These are phyloP conservation scores for Scleroderma citrinum DNA, from an alignment of 768 basidiomycete species.

Conservation along the genomic window DNA sequence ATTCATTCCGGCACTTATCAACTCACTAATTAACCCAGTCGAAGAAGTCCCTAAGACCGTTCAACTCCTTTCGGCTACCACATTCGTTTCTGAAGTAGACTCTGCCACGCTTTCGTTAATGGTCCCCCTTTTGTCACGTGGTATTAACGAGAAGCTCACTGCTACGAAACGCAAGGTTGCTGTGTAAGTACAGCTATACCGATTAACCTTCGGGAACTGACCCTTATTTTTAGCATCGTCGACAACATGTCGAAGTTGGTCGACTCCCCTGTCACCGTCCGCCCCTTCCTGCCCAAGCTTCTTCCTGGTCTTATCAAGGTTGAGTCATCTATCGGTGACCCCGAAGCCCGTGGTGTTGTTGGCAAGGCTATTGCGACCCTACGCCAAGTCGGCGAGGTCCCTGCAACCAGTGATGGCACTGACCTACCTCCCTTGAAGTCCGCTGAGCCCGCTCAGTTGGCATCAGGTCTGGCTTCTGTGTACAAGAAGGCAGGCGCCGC, in stretches of 20 bases:
- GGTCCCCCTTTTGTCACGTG: slow-evolving; percentile 93
- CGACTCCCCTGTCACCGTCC: slow-evolving; percentile 89
- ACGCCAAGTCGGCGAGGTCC: slow-evolving; percentile 91
- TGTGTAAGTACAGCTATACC: slow-evolving; percentile 53
- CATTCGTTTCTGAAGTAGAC: slow-evolving; percentile 99
- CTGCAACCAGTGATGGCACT: slow-evolving; percentile 77
- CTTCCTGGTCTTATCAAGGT: slow-evolving; percentile 96
- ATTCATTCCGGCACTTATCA: slow-evolving; percentile 96
- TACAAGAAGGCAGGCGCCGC: slow-evolving; percentile 80
- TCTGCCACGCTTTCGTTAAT: slow-evolving; percentile 95
- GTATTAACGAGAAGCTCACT: slow-evolving; percentile 90
- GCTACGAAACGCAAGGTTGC: slow-evolving; percentile 97
- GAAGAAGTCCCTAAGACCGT: slow-evolving; percentile 98
- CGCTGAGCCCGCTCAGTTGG: slow-evolving; percentile 62
- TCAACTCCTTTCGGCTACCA: slow-evolving; percentile 92
- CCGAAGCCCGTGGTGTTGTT: slow-evolving; percentile 92
- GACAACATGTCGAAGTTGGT: slow-evolving; percentile 99
- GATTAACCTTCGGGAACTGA: slow-evolving; percentile 2
- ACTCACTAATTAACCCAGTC: slow-evolving; percentile 96
- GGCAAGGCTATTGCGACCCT: slow-evolving; percentile 91
- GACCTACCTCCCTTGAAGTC: slow-evolving; percentile 82
- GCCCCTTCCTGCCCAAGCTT: slow-evolving; percentile 94
- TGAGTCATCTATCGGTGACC: slow-evolving; percentile 91
- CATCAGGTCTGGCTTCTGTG: slow-evolving; percentile 60
- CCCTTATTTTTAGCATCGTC: slow-evolving; percentile 55